phyloP scores from a whole-genome alignment of 2,329 filamentous ascomycete species.

The Fusarium equiseti region DNA sequence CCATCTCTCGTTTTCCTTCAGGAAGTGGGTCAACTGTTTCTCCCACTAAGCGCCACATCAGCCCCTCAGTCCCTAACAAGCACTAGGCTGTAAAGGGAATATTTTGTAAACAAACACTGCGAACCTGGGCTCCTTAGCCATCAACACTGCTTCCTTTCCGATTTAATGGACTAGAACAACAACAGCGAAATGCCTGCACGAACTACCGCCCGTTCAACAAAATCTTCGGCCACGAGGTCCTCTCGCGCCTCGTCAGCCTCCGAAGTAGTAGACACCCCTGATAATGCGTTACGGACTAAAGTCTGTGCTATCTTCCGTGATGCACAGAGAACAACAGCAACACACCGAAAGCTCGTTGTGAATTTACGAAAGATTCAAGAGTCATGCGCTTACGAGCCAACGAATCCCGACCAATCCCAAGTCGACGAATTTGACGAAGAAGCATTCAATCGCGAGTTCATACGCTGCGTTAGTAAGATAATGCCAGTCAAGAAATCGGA shows the following conservation, averaged over 20 bases:
- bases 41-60: background rate
- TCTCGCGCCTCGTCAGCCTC: slow-evolving; percentile 67
- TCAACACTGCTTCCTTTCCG: slow-evolving; percentile 10
- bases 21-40: background rate
- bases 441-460: slow-evolving; percentile 88
- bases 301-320: slow-evolving; percentile 80
- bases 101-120: slow-evolving; percentile 50
- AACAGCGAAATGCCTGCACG: slow-evolving; percentile 61
- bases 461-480: slow-evolving; percentile 82
- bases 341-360: slow-evolving; percentile 89
- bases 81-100: slow-evolving; percentile 50
- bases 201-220: slow-evolving; percentile 60
- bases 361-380: slow-evolving; percentile 92
- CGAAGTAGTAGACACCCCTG: slow-evolving; percentile 80
- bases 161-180: slow-evolving; percentile 14
- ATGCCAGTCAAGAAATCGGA: slow-evolving; percentile 94
- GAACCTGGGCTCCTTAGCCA: slow-evolving; percentile 20
- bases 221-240: slow-evolving; percentile 59
- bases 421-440: slow-evolving; percentile 81
- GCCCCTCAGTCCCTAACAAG: slow-evolving; percentile 15
- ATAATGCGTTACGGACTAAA: slow-evolving; percentile 78
- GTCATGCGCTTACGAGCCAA: slow-evolving; percentile 77
- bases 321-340: slow-evolving; percentile 89
- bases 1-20: background rate
- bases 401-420: slow-evolving; percentile 62